Base-by-base conservation (phyloP, 83 land plant genomes). In the Larix sibirica region DNA sequence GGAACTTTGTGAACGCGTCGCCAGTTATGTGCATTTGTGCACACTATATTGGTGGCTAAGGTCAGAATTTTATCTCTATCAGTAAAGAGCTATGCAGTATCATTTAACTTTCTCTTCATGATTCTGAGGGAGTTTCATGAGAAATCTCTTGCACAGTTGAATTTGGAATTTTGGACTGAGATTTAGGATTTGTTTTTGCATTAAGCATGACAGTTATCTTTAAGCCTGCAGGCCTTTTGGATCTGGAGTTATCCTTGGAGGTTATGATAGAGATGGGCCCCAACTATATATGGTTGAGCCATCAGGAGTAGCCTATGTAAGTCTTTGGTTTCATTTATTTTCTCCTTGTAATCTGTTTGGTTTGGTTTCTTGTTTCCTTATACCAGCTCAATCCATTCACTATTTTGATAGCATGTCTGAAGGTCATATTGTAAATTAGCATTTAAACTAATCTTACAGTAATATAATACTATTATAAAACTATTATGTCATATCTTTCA, bases 31-130 rank as follows among this genome's bases (percentile, higher is more conserved):
- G 82, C 99, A 97, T 84, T 86, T 97, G 62, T 96, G 96, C 83
- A 97, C 99, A 18, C 94, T 97, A 9, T 97, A 97, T 79, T 97
- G 99, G 99, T 97, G 99, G 99, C 90, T 97, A 69, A 95, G 99
- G 99, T 97, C 47, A 26, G 64, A 6, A 24, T 65, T 31, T 8
- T 18, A 6, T 26, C 18, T 40, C 54, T 42, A 74, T 3, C 21
- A 20, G 9, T 0, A 74, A 74, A 12, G 24, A n/a, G 54, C 24
- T 40, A 17, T 74, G 4, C 5, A 44, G 4, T 38, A 3, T 21
- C 58, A 54, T 54, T 54, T 74, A 47, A 44, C 26, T 23, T 73
- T 74, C 24, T 44, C 44, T 7, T 4, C 47, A 24, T 10, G 58
- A 70, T 38, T 70, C 18, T 70, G 8, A 70, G 14, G 13, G 58